A percentile compares a stretch with the other conserved stretches of the same genome.
Evolutionary conservation across 768 basidiomycete genomes (phyloP).

Genomic region (Leucocoprinus leucothites): DNA sequence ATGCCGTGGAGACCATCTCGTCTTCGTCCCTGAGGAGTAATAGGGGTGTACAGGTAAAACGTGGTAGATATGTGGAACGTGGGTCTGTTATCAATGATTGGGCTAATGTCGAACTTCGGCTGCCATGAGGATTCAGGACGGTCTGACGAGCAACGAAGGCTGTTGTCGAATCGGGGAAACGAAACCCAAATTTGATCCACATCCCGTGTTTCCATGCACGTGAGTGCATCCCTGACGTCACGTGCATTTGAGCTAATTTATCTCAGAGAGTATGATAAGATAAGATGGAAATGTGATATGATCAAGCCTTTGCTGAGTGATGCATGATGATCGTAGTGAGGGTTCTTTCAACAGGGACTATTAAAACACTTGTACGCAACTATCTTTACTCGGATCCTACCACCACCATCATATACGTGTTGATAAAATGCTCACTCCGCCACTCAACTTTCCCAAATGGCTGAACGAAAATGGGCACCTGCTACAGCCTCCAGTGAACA

Average conservation of each 20-base stretch:
- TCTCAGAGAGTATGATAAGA: background rate
- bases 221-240: constrained; percentile 1
- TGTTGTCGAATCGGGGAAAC: background rate
- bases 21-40: background rate
- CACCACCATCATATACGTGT: background rate
- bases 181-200: constrained; percentile 8
- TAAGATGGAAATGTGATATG: background rate
- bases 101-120: constrained; percentile 1
- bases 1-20: constrained; percentile 32
- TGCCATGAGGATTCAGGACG: constrained; percentile 8
- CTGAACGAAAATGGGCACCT: constrained; percentile 75
- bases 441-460: constrained; percentile 91
- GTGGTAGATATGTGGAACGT: background rate
- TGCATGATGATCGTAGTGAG: background rate
- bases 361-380: background rate
- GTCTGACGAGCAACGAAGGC: background rate
- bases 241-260: background rate
- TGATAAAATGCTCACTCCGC: constrained; percentile 67
- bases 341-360: background rate
- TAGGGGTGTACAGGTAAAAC: background rate
- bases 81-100: background rate
- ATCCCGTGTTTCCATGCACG: constrained; percentile 7
- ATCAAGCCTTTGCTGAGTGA: background rate
- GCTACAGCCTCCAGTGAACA: constrained; percentile 90
- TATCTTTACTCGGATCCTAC: background rate